Evolutionary conservation across 352 stramenopile genomes (phyloP), one percentile per base, ranked within the genome.

Genomic region (Poterioochromonas sp.): DNA sequence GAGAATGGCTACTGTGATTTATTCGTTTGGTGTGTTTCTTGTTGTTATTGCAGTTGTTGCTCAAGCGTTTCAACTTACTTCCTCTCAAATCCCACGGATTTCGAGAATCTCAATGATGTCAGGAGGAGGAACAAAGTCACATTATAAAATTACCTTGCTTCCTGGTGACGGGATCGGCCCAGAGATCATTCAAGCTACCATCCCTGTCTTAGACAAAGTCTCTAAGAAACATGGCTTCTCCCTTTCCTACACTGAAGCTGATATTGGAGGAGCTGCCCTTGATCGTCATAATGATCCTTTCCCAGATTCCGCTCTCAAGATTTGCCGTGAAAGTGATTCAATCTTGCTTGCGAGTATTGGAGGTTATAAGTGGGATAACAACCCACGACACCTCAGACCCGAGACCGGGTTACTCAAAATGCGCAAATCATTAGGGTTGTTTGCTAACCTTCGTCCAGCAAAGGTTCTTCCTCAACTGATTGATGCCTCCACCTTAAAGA

Each of bases 141-240:
- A 79, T 11, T 94, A 94, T 79, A 73, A 83, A n/a, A 94, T 99
- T 78, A 97, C 95, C 15, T 87, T 98, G 74, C 88, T 98, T 34
- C 89, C 94, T 0, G 95, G 95, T 76, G 95, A 99, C 86, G 95
- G 95, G 76, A 98, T 98, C 83, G 95, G 95, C n/a, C 95, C 95
- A 8, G 95, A 99, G 86, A 97, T 99, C 49, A 98, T 94, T 76
- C 84, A 82, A 29, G 91, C 97, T 74, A 95, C 93, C 43, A 92
- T 97, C 73, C 73, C 83, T 37, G 77, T 83, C n/a, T 71, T 83
- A 41, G 47, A 82, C 35, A 49, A 29, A 34, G 51, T 80, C 11
- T 54, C 43, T 22, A 54, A 82, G 20, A 86, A 93, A 64, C 93
- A 84, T 78, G 84, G 88, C 64, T 95, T 97, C 80, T 81, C 94